Evolutionary conservation across 1,139 yeast genomes (phyloP).

Genomic region (Diutina mesorugosa): DNA sequence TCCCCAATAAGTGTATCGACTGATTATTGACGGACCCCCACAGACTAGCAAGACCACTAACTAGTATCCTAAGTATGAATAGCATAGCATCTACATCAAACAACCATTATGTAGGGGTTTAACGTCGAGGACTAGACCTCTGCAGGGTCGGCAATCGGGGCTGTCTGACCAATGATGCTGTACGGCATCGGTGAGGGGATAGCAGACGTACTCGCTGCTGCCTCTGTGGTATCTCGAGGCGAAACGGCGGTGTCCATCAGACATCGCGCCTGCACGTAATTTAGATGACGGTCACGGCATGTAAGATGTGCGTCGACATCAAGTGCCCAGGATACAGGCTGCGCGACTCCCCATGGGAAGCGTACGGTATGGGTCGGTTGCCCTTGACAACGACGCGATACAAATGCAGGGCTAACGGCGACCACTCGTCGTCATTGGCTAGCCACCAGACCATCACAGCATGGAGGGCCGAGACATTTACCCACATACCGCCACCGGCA

Average conservation of each 20-base stretch:
- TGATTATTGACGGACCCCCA: no score
- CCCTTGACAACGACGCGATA: background rate
- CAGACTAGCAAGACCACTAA: no score
- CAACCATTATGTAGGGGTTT: background rate
- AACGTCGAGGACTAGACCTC: background rate
- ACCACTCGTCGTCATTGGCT: background rate
- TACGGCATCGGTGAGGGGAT: background rate
- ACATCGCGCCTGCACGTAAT: background rate
- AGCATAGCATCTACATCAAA: background rate
- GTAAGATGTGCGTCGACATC: no score
- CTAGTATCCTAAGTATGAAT: conserved; percentile 7
- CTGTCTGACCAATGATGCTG: background rate
- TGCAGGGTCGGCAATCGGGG: background rate
- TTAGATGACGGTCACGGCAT: background rate
- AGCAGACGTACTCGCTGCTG: no score
- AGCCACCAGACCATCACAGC: background rate
- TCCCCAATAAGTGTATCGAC: conserved; percentile 28
- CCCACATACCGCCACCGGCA: no score
- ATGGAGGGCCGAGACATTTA: no score
- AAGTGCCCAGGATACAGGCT: no score
- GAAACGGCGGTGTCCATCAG: background rate
- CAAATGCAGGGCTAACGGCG: background rate
- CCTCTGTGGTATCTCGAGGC: background rate
- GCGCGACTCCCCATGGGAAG: no score
- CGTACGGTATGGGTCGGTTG: no score